Base-by-base conservation (phyloP, 73 alveolate species). In the Paramecium biaurelia region DNA sequence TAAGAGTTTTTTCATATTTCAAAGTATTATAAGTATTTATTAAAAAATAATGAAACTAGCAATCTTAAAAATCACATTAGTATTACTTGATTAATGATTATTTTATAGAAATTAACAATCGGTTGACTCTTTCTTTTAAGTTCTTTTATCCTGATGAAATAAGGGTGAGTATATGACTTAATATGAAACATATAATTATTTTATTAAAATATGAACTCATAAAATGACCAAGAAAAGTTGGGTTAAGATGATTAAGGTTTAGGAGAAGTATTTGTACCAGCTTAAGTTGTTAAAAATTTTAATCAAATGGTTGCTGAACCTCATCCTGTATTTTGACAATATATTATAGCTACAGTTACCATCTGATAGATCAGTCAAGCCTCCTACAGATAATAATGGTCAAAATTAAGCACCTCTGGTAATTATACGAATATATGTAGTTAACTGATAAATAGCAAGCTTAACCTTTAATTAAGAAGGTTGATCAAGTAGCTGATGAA, bases 241-340 rank as follows among this genome's bases (percentile, higher is more conserved):
- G 84, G 41, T 11, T 11, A 11, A 30, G 84, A 23, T 2, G 84
- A 63, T 23, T n/a, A 63, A 26, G 84, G 84, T 7, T 32, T 63
- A 11, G 84, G 84, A 12, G 87, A 74, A 35, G 87, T 41, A 34
- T 74, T 74, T 41, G 59, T 74, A 41, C 87, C 87, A 41, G 37
- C 57, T 9, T 74, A 74, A 15, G 59, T 74, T 28, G 87, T 74
- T 1, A 34, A 28, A n/a, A 74, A 74, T 41, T 74, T 74, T 74
- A 74, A 74, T 74, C 32, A 74, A 37, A 34, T 74, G 59, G 87
- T 74, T 14, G 32, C 57, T 74, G 67, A 74, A 32, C 87, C 87
- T 41, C 59, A 74, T 15, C 87, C 63, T 14, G 87, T 74, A 74
- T 28, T 12, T 8, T 28, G 3, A n/a, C 18, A 18, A 35, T 14